phyloP scores from a whole-genome alignment of 2,329 filamentous ascomycete species.

The Lojkania enalia region DNA sequence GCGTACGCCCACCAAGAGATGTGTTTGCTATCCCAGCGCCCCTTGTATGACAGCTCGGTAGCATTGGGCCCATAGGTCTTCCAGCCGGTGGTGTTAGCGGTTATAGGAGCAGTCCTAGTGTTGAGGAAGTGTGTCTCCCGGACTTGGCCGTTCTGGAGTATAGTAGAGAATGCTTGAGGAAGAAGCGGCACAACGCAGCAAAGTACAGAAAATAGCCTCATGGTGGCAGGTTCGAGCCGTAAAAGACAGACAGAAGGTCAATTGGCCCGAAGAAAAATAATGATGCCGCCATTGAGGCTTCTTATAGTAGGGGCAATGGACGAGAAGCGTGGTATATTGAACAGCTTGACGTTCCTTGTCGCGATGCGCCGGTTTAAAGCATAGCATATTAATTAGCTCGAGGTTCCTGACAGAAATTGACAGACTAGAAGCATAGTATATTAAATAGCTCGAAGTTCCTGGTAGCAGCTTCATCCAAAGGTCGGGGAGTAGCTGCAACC shows the following conservation, averaged over 20 bases:
- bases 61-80: constrained; percentile 56
- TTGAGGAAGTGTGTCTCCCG: constrained; percentile 46
- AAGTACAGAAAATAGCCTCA: constrained; percentile 16
- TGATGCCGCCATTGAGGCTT: background rate
- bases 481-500: background rate
- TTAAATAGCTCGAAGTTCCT: constrained; percentile 5
- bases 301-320: too few species aligned
- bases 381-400: background rate
- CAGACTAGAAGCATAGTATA: constrained; percentile 5
- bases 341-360: background rate
- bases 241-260: background rate
- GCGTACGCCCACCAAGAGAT: constrained; percentile 64
- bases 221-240: constrained; percentile 4
- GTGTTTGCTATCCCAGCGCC: constrained; percentile 63
- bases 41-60: constrained; percentile 63
- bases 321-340: constrained; percentile 9
- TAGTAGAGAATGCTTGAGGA: constrained; percentile 39
- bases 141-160: constrained; percentile 50
- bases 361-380: too few species aligned
- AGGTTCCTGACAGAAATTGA: too few species aligned
- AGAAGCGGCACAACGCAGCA: constrained; percentile 17
- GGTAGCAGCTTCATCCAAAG: constrained; percentile 1
- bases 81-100: constrained; percentile 42
- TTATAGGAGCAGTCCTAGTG: constrained; percentile 34
- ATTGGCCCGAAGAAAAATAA: too few species aligned